These are phyloP conservation scores for Cardamine resedifolia DNA, from an alignment of 345 rosid genomes.

Conservation along the genomic window DNA sequence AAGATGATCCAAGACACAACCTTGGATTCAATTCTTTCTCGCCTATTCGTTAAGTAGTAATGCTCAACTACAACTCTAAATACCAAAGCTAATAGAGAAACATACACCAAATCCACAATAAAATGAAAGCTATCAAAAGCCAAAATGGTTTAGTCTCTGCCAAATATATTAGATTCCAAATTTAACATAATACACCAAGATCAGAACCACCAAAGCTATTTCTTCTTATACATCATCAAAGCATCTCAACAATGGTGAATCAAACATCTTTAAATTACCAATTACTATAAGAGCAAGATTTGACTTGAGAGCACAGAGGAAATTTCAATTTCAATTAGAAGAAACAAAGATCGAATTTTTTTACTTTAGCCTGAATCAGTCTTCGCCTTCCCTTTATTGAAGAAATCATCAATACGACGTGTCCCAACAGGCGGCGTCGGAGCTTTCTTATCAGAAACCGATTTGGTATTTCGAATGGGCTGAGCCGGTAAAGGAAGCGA, in stretches of 20 bases:
- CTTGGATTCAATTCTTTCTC: no score
- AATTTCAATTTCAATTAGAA: neutral
- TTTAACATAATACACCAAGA: neutral
- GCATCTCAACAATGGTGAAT: neutral
- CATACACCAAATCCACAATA: neutral
- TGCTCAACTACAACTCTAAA: neutral
- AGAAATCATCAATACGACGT: slow-evolving; percentile 73
- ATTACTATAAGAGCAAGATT: neutral
- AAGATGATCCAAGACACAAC: no score
- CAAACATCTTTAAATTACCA: neutral
- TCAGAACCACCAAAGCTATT: neutral
- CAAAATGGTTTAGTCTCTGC: no score
- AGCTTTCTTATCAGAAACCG: slow-evolving; percentile 30
- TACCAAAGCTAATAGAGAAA: neutral
- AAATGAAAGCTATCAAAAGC: neutral
- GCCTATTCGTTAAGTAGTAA: neutral
- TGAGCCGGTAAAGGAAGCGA: slow-evolving; percentile 65
- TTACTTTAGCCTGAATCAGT: neutral
- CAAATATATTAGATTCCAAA: neutral
- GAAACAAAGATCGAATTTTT: neutral
- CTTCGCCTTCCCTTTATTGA: slow-evolving; percentile 41
- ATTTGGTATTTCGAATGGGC: slow-evolving; percentile 32
- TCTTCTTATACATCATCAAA: neutral
- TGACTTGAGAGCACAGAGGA: neutral
- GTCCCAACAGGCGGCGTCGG: slow-evolving; percentile 45